Evolutionary conservation across 768 basidiomycete genomes (phyloP).

Genomic region (Hericium coralloides): DNA sequence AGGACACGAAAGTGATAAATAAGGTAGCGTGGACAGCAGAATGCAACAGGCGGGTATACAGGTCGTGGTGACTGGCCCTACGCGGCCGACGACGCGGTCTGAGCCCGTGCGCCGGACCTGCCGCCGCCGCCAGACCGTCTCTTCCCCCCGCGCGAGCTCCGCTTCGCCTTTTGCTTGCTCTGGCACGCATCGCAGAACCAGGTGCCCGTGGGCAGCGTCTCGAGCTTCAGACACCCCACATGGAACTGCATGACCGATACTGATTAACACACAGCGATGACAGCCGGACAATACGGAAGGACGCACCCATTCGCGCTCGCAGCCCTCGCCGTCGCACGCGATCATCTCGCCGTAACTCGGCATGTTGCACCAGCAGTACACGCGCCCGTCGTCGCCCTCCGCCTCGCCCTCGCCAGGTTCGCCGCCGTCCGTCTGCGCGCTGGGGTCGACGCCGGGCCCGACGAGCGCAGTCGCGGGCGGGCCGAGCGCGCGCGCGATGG

Average conservation of each 20-base stretch:
- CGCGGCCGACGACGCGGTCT: constrained; percentile 10
- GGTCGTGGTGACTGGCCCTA: not conserved
- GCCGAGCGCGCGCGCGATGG: constrained; percentile 41
- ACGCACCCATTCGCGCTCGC: constrained; percentile 88
- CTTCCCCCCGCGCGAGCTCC: constrained; percentile 40
- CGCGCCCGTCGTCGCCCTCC: constrained; percentile 45
- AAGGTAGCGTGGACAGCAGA: not conserved
- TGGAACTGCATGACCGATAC: constrained; percentile 53
- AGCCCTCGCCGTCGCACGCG: constrained; percentile 76
- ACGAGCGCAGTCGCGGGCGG: constrained; percentile 25
- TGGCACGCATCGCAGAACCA: constrained; percentile 74
- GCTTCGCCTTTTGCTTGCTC: constrained; percentile 43
- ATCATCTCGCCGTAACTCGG: constrained; percentile 93
- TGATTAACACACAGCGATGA: constrained; percentile 1
- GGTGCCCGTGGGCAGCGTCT: constrained; percentile 53
- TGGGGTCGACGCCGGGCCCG: constrained; percentile 33
- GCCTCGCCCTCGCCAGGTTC: constrained; percentile 47
- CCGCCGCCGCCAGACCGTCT: constrained; percentile 24
- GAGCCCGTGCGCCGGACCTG: constrained; percentile 6
- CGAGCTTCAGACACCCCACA: constrained; percentile 62
- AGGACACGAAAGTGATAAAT: not conserved
- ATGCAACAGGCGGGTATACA: not conserved
- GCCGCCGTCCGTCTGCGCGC: constrained; percentile 33
- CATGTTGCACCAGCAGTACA: constrained; percentile 81
- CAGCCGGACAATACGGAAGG: constrained; percentile 6